Evolutionary conservation across 352 stramenopile genomes (phyloP), one percentile per base, ranked within the genome.

Genomic region (Phytophthora pinifolia): DNA sequence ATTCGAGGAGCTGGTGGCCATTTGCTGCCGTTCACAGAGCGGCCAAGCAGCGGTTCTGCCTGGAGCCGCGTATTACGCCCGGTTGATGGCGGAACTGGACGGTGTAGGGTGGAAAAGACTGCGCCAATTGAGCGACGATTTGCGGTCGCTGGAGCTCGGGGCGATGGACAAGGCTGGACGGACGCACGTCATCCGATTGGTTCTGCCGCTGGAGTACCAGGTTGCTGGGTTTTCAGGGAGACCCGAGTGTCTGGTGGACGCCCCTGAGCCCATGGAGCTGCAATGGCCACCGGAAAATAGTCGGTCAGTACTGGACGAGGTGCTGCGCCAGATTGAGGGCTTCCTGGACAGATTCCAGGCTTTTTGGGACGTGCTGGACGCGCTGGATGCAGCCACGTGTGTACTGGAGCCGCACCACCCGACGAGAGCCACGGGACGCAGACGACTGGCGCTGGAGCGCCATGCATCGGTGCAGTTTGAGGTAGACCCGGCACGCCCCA

Each of bases 311-410:
- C 32, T 87, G 27, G 45, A 64, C n/a, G 45, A 58, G 7, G 39
- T 82, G 7, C 25, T 88, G 32, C 35, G 47, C 15, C 69, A 91
- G 63, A 83, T 89, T 50, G 54, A 86, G 30, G 30, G 22, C 10
- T 86, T 91, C 31, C 54, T 92, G 5, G 55, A 61, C 10, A 71
- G 56, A 9, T 92, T 82, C 65, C 83, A 93, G 62, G 32, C n/a
- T 0, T 95, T 95, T 54, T 95, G 86, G 83, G 70, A 89, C 37
- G 74, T 75, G 0, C 38, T 95, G 10, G 83, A 95, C 45, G 80
- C 76, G n/a, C 20, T 95, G 2, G 83, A 94, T 66, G 67, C 67
- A 14, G 56, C 72, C 3, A 86, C 76, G 30, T 94, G 81, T 56
- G 86, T 95, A 8, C 37, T 95, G 25, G 83, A 95, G 67, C 86